Evolutionary conservation across 768 basidiomycete species (phyloP).

Genomic region (Boletus edulis): DNA sequence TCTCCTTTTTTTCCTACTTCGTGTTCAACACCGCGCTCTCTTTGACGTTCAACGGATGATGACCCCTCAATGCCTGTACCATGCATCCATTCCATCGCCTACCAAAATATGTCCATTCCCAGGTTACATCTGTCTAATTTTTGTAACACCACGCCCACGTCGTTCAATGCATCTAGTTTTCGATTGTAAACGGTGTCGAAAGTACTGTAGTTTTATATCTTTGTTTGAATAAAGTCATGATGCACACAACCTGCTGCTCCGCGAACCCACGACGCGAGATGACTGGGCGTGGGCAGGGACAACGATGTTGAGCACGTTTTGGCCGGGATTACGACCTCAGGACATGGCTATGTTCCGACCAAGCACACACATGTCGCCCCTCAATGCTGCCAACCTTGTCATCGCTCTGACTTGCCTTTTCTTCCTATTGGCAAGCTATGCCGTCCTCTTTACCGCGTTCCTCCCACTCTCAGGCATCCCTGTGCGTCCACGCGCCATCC

Average conservation of each 20-base stretch:
- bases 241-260: conserved; percentile 1
- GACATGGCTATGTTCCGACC: conserved; percentile 10
- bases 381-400: conserved; percentile 46
- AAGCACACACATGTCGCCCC: conserved; percentile 25
- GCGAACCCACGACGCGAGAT: conserved; percentile 4
- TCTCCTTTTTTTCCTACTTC: not conserved
- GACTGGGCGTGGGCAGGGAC: conserved; percentile 3
- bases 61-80: conserved; percentile 20
- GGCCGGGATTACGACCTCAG: conserved; percentile 30
- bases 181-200: conserved; percentile 14
- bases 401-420: conserved; percentile 48
- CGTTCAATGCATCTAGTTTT: conserved; percentile 16
- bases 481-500: conserved; percentile 38
- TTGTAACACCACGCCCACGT: conserved; percentile 27
- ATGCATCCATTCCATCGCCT: conserved; percentile 25
- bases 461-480: conserved; percentile 48
- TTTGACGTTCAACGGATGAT: conserved; percentile 23
- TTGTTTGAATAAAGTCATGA: conserved; percentile 19
- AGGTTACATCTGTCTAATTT: conserved; percentile 29
- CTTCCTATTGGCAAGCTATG: conserved; percentile 58
- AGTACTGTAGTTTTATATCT: conserved; percentile 31
- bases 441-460: conserved; percentile 64
- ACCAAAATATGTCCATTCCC: conserved; percentile 22
- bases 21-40: conserved; percentile 14
- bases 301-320: conserved; percentile 14